Evolutionary conservation across 2,329 filamentous ascomycete species (phyloP), one percentile per base, ranked within the genome.

Genomic region (Dryadomyces quercivorus): DNA sequence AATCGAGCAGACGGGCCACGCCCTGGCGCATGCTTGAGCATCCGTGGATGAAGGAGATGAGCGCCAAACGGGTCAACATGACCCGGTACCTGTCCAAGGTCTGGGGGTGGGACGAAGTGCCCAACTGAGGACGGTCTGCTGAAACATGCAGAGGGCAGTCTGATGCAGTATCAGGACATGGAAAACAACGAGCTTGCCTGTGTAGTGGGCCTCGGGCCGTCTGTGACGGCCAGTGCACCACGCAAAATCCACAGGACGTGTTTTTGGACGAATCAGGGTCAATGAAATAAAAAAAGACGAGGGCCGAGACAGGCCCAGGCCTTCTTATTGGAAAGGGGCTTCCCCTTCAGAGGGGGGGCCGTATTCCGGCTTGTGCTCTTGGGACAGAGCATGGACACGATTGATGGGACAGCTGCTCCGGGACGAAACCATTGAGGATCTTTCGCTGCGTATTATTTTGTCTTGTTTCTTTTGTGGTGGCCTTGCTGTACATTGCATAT

Each of bases 11-110:
- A 64, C 80, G 93, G 66, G 93, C 92, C 34, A 95, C 88, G 57
- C 93, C 93, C 13, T 98, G 93, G 93, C 88, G 92, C 64, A 98
- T 98, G 91, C 81, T 95, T 59, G 93, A 98, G 66, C 93, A 98
- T 71, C 93, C 93, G 2, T 98, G 93, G 93, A 95, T 98, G 85
- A 75, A 88, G 45, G 93, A 98, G 65, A 97, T 97, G 88, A 86
- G 85, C 64, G 78, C 82, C 54, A 97, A 96, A 76, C 88, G 93
- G 62, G 93, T 98, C 67, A 97, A 97, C 70, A 97, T 98, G 91
- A 82, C 82, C 60, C 87, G 90, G 64, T 98, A 96, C 70, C 78
- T 98, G 56, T 83, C 85, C 58, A 90, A 93, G 63, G 93, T 98
- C 46, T 98, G 93, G 93, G 93, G 91, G 56, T 98, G 93, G 93